Percentiles rank a stretch among this genome's conserved stretches.
Conservation (phyloP, 495 filamentous ascomycete species). For the Pyrenopolyporus hunteri region DNA sequence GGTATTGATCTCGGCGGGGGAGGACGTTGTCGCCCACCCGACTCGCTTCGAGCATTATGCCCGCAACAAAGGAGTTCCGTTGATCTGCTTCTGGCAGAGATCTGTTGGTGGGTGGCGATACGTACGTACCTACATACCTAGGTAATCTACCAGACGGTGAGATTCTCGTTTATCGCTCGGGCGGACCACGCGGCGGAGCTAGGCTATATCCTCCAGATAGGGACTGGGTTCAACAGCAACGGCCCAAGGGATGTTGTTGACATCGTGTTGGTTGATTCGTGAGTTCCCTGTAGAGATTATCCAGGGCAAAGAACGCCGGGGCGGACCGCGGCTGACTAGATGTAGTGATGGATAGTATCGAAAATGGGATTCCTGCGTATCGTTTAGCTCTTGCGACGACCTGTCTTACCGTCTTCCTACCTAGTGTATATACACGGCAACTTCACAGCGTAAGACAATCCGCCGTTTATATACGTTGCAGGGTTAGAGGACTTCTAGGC, state of each 20-base stretch:
- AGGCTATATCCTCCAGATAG: constrained; percentile 68
- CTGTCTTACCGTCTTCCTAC: no score
- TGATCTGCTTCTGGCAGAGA: constrained; percentile 81
- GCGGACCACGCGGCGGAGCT: no score
- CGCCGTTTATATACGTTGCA: constrained; percentile 55
- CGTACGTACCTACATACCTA: no score
- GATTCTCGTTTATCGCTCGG: no score
- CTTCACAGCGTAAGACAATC: constrained; percentile 56
- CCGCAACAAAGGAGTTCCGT: constrained; percentile 64
- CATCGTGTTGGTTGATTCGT: constrained; percentile 80
- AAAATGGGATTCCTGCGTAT: constrained; percentile 44
- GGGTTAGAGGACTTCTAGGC: constrained; percentile 48
- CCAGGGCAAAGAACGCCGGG: constrained; percentile 35
- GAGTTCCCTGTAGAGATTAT: constrained; percentile 51
- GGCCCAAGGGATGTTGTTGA: constrained; percentile 65
- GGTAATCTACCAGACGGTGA: constrained; percentile 68
- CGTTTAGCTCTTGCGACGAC: constrained; percentile 43
- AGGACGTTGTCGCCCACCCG: constrained; percentile 86
- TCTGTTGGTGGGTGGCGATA: constrained; percentile 68
- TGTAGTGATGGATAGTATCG: constrained; percentile 36
- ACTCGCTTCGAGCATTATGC: constrained; percentile 70
- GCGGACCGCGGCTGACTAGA: no score
- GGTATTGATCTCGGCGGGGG: constrained; percentile 87
- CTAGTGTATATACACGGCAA: constrained; percentile 50
- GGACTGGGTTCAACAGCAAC: constrained; percentile 53